Conservation (phyloP, 108 stramenopile genomes). For the Skeletonema tropicum region DNA sequence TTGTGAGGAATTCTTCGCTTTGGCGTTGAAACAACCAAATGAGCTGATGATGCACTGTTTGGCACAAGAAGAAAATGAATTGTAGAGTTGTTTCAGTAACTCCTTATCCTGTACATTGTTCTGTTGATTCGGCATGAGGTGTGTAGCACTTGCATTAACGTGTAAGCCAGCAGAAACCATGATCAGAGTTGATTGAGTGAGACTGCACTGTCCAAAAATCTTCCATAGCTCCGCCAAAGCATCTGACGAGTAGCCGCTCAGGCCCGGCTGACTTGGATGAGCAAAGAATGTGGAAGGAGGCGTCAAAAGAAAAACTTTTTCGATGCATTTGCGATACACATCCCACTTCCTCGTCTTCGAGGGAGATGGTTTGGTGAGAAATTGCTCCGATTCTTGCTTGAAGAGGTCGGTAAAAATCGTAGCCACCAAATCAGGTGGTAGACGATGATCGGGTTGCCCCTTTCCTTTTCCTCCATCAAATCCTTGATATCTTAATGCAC, state of each 20-base stretch:
- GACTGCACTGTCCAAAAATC: conserved; percentile 32
- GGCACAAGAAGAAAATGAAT: conserved; percentile 29
- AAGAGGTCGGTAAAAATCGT: conserved; percentile 32
- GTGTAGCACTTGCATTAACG: conserved; percentile 29
- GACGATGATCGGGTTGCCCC: not conserved
- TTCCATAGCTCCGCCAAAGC: conserved; percentile 31
- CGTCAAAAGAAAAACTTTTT: conserved; percentile 35
- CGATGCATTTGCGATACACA: conserved; percentile 41
- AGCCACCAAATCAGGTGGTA: conserved; percentile 14
- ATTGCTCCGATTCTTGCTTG: conserved; percentile 34
- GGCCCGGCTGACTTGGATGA: conserved; percentile 7
- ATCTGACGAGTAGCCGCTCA: conserved; percentile 29
- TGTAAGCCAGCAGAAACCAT: conserved; percentile 47
- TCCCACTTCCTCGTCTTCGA: conserved; percentile 38
- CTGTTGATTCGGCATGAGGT: not conserved
- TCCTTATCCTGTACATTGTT: not conserved
- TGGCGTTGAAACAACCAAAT: not conserved
- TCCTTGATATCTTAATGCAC: not conserved
- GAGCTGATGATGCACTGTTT: conserved; percentile 36
- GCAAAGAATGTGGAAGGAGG: conserved; percentile 30
- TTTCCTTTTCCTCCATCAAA: not conserved
- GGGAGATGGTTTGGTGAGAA: conserved; percentile 32
- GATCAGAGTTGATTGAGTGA: conserved; percentile 26
- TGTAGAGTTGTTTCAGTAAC: conserved; percentile 18
- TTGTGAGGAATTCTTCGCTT: not conserved